Base-by-base conservation (phyloP, 1,284 basidiomycete species). In the Pseudozyma sp. region DNA sequence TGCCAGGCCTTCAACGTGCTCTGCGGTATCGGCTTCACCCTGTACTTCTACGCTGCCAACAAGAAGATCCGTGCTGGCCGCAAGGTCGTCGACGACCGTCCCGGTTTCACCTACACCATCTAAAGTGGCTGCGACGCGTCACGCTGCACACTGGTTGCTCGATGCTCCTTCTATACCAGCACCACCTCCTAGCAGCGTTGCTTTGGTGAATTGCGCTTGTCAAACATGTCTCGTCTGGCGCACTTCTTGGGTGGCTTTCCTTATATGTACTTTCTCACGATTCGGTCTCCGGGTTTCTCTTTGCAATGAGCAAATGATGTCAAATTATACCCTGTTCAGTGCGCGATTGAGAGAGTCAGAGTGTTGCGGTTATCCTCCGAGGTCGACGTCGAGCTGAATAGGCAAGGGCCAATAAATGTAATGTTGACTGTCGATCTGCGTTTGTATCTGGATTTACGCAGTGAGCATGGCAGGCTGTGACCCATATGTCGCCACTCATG, bases 71-170 rank as follows among this genome's bases (percentile, higher is more conserved):
- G 66, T 17, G 61, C 58, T 39, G 75, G 75, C 9, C 63, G 48
- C 54, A 77, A 77, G 75, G 64, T 77, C 10, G 65, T 77, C 33
- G 75, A 77, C 30, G 68, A 67, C 57, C 72, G 67, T 17, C 70
- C 67, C 40, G 75, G 75, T 16, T 77, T 77, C 71, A 70, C 68
- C 39, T 77, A 77, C 75, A 74, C 71, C 55, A 74, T 77, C 71
- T 77, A 58, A 69, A 16, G 13, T 14, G 19, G 24, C 40, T 24
- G 40, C 16, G 7, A 42, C 7, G 2, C 2, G 4, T 7, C 2
- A 14, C 40, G 24, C 24, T 24, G 24, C 24, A 24, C 24, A 24
- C 24, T 24, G 24, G 24, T 24, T 24, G 24, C 24, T 24, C 24
- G 24, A 24, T 42, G 10, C 40, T 42, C 8, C 24, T 19, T 44